Evolutionary conservation across 768 basidiomycete genomes (phyloP).

Genomic region (Chalciporus sphaerocephalus): DNA sequence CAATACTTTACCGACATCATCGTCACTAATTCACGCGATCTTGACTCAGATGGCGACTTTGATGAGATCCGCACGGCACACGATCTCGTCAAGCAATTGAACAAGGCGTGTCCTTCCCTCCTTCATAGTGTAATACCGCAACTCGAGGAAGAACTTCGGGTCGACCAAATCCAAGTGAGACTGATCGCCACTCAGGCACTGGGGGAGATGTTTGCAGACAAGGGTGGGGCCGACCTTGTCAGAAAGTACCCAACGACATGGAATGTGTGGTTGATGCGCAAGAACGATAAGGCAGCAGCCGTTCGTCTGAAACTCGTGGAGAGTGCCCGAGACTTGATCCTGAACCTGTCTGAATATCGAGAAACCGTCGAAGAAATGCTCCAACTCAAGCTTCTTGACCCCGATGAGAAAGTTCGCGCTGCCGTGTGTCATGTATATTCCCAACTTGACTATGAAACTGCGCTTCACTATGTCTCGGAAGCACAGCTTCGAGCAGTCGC

Average conservation of each 20-base stretch:
- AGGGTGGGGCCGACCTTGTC: conserved; percentile 66
- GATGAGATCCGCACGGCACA: conserved; percentile 74
- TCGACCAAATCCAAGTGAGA: conserved; percentile 67
- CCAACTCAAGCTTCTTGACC: conserved; percentile 66
- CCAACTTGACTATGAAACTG: conserved; percentile 86
- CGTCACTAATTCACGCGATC: conserved; percentile 48
- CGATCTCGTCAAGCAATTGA: conserved; percentile 78
- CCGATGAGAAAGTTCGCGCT: conserved; percentile 87
- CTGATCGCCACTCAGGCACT: conserved; percentile 80
- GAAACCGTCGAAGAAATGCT: conserved; percentile 70
- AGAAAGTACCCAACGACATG: conserved; percentile 81
- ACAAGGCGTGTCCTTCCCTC: conserved; percentile 73
- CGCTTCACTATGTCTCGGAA: conserved; percentile 72
- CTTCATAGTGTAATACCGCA: conserved; percentile 90
- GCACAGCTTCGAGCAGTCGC: conserved; percentile 59
- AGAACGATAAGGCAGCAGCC: conserved; percentile 64
- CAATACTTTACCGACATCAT: conserved; percentile 93
- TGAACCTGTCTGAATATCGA: conserved; percentile 61
- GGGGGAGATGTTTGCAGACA: conserved; percentile 87
- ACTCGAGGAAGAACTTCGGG: conserved; percentile 83
- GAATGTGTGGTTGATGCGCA: conserved; percentile 76
- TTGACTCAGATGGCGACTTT: conserved; percentile 55
- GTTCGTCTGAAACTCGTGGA: conserved; percentile 83
- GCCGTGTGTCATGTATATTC: conserved; percentile 80
- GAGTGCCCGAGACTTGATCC: conserved; percentile 54